phyloP scores from a whole-genome alignment of 805 yeast genomes.

The Saccharomycopsis sp. region DNA sequence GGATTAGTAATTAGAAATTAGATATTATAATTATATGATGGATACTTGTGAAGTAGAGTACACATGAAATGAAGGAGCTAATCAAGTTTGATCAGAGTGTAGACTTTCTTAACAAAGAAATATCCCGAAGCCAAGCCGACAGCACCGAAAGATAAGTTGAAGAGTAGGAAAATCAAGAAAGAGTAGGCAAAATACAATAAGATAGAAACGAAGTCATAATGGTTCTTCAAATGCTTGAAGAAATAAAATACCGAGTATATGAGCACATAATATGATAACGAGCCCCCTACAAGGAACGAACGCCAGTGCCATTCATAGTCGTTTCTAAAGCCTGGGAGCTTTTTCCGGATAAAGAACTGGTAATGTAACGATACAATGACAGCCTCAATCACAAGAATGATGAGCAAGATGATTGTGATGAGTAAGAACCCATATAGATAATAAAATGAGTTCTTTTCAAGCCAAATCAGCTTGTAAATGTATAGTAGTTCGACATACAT shows the following conservation, averaged over 20 bases:
- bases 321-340: slow-evolving; percentile 22
- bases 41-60: no score
- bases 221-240: slow-evolving; percentile 42
- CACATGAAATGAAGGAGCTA: no score
- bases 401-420: slow-evolving; percentile 50
- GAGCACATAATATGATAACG: slow-evolving; percentile 67
- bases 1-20: background rate
- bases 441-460: slow-evolving; percentile 71
- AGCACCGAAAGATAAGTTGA: slow-evolving; percentile 71
- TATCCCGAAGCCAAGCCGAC: slow-evolving; percentile 64
- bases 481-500: slow-evolving; percentile 73
- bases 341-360: slow-evolving; percentile 45
- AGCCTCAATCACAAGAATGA: slow-evolving; percentile 62
- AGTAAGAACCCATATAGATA: slow-evolving; percentile 75
- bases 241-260: slow-evolving; percentile 64
- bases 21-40: background rate
- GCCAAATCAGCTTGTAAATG: slow-evolving; percentile 71
- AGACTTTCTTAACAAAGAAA: slow-evolving; percentile 56
- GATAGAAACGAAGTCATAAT: slow-evolving; percentile 60
- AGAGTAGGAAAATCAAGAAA: slow-evolving; percentile 50
- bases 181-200: slow-evolving; percentile 69
- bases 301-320: slow-evolving; percentile 79
- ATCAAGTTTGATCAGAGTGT: slow-evolving; percentile 51
- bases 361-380: slow-evolving; percentile 64
- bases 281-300: slow-evolving; percentile 61